Evolutionary conservation across 1,139 yeast species (phyloP).

Genomic region (Ogataea hybrid): DNA sequence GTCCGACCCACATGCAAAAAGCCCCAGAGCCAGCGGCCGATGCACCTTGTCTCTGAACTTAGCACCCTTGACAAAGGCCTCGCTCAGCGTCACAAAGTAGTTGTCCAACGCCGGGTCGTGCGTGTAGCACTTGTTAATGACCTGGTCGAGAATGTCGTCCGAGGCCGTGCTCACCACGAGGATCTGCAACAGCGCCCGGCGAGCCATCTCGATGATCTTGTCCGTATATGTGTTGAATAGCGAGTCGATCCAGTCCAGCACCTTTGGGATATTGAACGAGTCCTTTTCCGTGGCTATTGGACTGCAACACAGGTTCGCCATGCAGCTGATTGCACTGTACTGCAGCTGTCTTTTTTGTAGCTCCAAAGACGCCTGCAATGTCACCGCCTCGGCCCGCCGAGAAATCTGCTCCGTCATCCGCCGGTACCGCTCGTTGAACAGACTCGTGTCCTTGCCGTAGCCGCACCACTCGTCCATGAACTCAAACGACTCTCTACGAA

Average conservation of each 20-base stretch:
- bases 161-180: conserved; percentile 58
- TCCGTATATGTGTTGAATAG: conserved; percentile 61
- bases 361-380: conserved; percentile 76
- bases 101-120: conserved; percentile 56
- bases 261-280: conserved; percentile 67
- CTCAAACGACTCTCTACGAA: conserved; percentile 78
- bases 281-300: conserved; percentile 51
- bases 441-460: conserved; percentile 61
- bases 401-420: conserved; percentile 52
- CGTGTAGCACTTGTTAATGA: conserved; percentile 66
- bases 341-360: conserved; percentile 75
- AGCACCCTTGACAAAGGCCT: conserved; percentile 47
- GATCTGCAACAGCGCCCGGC: conserved; percentile 68
- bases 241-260: conserved; percentile 78
- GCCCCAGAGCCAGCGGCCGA: conserved; percentile 61
- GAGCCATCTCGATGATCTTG: conserved; percentile 61
- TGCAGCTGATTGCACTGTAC: conserved; percentile 70
- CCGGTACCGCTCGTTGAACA: conserved; percentile 66
- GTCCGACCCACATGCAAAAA: conserved; percentile 69
- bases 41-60: conserved; percentile 47
- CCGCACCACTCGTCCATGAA: conserved; percentile 95
- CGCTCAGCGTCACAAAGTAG: conserved; percentile 71
- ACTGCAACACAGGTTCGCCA: conserved; percentile 78
- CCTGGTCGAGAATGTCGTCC: conserved; percentile 56
- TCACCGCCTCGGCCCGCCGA: conserved; percentile 45